phyloP scores from a whole-genome alignment of 2,329 filamentous ascomycete species.

The Cladosporium phlei region DNA sequence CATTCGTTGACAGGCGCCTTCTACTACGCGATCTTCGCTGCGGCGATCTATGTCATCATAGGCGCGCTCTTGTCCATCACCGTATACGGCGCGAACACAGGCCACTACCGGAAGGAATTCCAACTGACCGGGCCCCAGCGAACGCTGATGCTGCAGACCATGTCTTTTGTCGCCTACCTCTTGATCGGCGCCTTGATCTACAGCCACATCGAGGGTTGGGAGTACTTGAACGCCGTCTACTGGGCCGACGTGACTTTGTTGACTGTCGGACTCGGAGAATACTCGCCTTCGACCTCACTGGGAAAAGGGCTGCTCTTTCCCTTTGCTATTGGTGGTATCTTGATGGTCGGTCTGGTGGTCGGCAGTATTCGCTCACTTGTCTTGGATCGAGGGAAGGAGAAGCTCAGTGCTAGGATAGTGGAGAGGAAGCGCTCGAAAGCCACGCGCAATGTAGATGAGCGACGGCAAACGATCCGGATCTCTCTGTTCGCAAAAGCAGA shows the following conservation, averaged over 20 bases:
- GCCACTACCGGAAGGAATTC: constrained; percentile 54
- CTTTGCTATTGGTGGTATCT: constrained; percentile 51
- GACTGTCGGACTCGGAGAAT: constrained; percentile 52
- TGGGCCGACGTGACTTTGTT: constrained; percentile 54
- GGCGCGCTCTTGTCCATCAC: constrained; percentile 52
- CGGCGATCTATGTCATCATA: constrained; percentile 53
- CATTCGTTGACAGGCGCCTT: constrained; percentile 53
- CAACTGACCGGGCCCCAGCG: constrained; percentile 52
- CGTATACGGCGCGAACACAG: constrained; percentile 50
- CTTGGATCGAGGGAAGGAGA: constrained; percentile 48
- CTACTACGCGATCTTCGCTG: constrained; percentile 58
- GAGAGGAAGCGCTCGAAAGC: constrained; percentile 45
- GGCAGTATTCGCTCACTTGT: constrained; percentile 49
- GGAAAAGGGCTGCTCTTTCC: constrained; percentile 51
- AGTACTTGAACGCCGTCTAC: constrained; percentile 51
- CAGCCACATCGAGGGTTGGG: constrained; percentile 49
- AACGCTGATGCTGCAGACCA: constrained; percentile 52
- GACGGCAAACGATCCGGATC: constrained; percentile 40
- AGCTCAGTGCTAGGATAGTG: constrained; percentile 46
- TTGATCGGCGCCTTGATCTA: constrained; percentile 45
- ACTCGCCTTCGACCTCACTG: constrained; percentile 45
- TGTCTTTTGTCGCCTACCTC: constrained; percentile 46
- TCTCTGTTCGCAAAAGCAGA: constrained; percentile 37
- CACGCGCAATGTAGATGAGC: constrained; percentile 35
- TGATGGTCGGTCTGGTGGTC: constrained; percentile 53